These are phyloP conservation scores for Amoeboaphelidium protococcarum DNA, from an alignment of 371 early-diverging fungal genomes.

Conservation along the genomic window DNA sequence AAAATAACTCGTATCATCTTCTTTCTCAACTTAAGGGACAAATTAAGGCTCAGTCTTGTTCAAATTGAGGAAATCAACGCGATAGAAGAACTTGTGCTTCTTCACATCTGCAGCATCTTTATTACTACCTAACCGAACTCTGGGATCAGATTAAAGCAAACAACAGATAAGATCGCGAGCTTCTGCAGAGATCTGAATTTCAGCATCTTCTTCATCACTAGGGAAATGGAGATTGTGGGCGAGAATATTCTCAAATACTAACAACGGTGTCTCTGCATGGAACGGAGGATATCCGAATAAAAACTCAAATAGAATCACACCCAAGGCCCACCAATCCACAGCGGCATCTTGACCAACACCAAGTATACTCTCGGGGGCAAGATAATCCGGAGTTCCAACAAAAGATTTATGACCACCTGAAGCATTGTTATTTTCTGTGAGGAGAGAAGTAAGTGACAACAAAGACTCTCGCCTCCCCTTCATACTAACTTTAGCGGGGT, in stretches of 20 bases:
- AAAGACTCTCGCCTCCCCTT: not conserved
- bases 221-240: constrained; percentile 27
- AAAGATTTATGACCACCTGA: constrained; percentile 4
- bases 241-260: constrained; percentile 64
- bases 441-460: not conserved
- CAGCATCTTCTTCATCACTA: constrained; percentile 23
- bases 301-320: constrained; percentile 70
- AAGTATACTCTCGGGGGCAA: constrained; percentile 77
- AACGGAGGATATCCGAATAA: constrained; percentile 67
- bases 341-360: constrained; percentile 55
- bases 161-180: constrained; percentile 62
- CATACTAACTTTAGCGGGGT: not conserved
- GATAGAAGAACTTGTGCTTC: constrained; percentile 30
- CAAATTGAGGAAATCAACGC: constrained; percentile 38
- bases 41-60: constrained; percentile 40
- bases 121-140: constrained; percentile 36
- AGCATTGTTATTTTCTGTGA: not conserved
- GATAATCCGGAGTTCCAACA: constrained; percentile 92
- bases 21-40: constrained; percentile 41
- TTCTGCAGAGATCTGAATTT: constrained; percentile 41
- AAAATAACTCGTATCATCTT: constrained; percentile 80
- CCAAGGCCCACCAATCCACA: constrained; percentile 85
- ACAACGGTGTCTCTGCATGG: constrained; percentile 44
- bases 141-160: constrained; percentile 42
- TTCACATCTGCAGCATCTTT: constrained; percentile 32